Evolutionary conservation across 2,329 filamentous ascomycete species (phyloP).

Genomic region (Fusarium sp.): DNA sequence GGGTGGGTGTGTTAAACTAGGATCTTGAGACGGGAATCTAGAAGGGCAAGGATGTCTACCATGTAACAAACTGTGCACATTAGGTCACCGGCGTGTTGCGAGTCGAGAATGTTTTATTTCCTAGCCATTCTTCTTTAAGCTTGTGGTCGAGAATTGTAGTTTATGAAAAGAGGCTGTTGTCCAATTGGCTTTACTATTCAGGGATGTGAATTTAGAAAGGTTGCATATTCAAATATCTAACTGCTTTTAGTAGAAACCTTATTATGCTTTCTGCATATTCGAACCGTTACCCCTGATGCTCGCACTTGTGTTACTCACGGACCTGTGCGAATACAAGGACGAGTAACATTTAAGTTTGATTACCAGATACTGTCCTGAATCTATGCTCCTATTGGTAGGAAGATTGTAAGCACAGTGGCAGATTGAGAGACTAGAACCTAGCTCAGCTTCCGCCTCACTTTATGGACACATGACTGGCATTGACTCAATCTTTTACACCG

Average conservation of each 20-base stretch:
- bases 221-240: background rate
- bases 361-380: background rate
- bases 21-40: conserved; percentile 10
- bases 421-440: background rate
- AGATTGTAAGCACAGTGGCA: background rate
- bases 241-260: background rate
- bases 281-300: conserved; percentile 26
- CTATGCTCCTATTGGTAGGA: background rate
- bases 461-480: conserved; percentile 2
- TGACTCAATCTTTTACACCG: background rate
- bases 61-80: background rate
- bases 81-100: background rate
- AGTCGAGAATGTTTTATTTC: background rate
- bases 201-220: background rate
- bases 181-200: background rate
- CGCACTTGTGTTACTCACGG: conserved; percentile 16
- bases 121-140: background rate
- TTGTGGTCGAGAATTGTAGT: conserved; percentile 1
- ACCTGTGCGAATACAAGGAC: background rate
- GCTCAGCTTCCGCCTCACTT: conserved; percentile 19
- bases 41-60: background rate
- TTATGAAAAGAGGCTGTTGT: background rate
- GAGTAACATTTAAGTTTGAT: background rate
- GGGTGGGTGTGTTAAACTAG: background rate
- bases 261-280: background rate